Conservation (phyloP, 306 rosid genomes). For the Cyamopsis tetragonoloba region DNA sequence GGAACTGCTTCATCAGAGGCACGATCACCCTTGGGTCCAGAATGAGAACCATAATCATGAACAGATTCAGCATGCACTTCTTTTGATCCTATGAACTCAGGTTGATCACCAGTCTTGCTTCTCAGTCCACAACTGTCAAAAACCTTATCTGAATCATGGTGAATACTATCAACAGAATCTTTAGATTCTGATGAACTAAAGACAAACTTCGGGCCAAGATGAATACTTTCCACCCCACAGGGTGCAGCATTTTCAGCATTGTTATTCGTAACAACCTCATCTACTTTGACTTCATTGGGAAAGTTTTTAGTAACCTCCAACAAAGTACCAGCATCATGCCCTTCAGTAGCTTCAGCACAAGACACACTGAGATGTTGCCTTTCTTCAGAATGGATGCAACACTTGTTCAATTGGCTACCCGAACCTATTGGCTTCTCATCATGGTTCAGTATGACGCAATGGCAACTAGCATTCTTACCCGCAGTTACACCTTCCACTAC, state of each 20-base stretch:
- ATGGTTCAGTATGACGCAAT: slow-evolving; percentile 13
- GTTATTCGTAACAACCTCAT: slow-evolving; percentile 2
- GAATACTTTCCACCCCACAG: slow-evolving; percentile 24
- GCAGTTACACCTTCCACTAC: slow-evolving; percentile 22
- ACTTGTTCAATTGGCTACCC: slow-evolving; percentile 24
- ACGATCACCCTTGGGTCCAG: slow-evolving; percentile 18
- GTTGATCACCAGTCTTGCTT: slow-evolving; percentile 21
- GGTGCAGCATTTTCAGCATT: slow-evolving; percentile 28
- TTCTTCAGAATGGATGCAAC: slow-evolving; percentile 19
- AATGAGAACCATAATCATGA: slow-evolving; percentile 15
- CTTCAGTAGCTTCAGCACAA: slow-evolving; percentile 17
- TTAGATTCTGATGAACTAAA: slow-evolving; percentile 13
- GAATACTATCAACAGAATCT: slow-evolving; percentile 20
- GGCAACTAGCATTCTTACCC: slow-evolving; percentile 18
- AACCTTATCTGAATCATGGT: slow-evolving; percentile 17
- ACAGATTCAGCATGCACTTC: slow-evolving; percentile 20
- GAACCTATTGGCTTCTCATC: slow-evolving; percentile 21
- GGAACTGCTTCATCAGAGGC: slow-evolving; percentile 25
- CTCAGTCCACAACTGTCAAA: slow-evolving; percentile 23
- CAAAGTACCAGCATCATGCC: slow-evolving; percentile 12
- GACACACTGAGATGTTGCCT: slow-evolving; percentile 15
- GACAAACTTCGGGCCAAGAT: not conserved
- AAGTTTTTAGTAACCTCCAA: slow-evolving; percentile 24
- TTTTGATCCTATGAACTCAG: not conserved
- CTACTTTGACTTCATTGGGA: slow-evolving; percentile 24